Evolutionary conservation across 83 land plant genomes (phyloP).

Genomic region (Thuja plicata): DNA sequence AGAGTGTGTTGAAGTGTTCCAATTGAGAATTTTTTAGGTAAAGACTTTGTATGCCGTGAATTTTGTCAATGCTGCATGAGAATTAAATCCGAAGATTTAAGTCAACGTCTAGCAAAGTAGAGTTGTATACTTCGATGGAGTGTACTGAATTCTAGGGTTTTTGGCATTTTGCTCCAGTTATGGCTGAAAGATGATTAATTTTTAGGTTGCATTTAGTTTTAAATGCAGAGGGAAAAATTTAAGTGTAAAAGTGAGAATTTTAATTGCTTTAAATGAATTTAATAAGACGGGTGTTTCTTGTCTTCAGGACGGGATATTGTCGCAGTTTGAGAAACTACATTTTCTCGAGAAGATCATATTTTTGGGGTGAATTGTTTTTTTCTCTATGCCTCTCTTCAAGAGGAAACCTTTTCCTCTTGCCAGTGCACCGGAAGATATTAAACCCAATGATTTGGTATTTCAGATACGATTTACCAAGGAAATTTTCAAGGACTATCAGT

Average conservation of each 20-base stretch:
- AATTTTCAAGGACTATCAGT: constrained; percentile 81
- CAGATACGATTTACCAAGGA: constrained; percentile 95
- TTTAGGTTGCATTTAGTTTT: background rate
- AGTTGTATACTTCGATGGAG: background rate
- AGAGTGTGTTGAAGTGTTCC: background rate
- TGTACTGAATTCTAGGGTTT: background rate
- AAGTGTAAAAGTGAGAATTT: background rate
- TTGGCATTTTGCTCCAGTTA: background rate
- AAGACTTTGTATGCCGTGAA: background rate
- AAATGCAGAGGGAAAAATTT: background rate
- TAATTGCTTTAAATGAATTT: background rate
- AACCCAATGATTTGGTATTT: constrained; percentile 69
- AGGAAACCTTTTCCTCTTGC: constrained; percentile 56
- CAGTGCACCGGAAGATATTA: constrained; percentile 64
- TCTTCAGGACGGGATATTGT: background rate
- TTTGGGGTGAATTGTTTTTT: background rate
- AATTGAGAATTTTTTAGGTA: background rate
- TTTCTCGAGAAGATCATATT: background rate
- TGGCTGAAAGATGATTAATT: background rate
- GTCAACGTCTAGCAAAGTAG: background rate
- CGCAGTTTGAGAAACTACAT: background rate
- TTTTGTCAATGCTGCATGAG: background rate
- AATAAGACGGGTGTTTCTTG: background rate
- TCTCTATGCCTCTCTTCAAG: constrained; percentile 82
- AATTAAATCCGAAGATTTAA: background rate